Evolutionary conservation across 1,139 yeast genomes (phyloP).

Genomic region (Pneumocystis canis): DNA sequence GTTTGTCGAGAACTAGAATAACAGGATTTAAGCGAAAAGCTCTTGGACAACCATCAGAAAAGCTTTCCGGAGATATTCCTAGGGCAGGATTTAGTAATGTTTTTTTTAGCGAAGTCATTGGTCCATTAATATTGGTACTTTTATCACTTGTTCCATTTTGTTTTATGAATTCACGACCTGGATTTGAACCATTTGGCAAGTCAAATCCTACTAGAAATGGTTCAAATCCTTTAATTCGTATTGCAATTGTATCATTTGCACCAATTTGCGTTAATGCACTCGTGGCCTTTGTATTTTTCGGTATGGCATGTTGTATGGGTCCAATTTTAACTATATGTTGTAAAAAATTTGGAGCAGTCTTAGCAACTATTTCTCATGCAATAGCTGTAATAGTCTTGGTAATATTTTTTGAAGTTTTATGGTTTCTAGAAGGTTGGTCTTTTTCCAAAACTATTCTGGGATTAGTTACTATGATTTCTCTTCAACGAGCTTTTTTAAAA

Average conservation of each 20-base stretch:
- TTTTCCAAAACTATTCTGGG: conserved; percentile 83
- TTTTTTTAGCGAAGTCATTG: conserved; percentile 71
- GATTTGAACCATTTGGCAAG: conserved; percentile 35
- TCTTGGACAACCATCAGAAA: conserved; percentile 40
- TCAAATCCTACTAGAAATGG: conserved; percentile 11
- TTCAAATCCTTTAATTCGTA: conserved; percentile 43
- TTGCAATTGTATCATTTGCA: conserved; percentile 75
- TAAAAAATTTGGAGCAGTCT: conserved; percentile 92
- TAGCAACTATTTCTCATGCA: conserved; percentile 97
- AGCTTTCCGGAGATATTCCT: conserved; percentile 83
- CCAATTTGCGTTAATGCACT: conserved; percentile 89
- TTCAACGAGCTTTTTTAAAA: conserved; percentile 82
- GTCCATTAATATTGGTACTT: conserved; percentile 75
- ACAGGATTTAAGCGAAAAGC: conserved; percentile 96
- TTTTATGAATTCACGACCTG: conserved; percentile 92
- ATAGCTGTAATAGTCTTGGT: conserved; percentile 45
- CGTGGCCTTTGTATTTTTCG: conserved; percentile 43
- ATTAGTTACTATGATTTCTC: conserved; percentile 64
- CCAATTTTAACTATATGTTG: conserved; percentile 90
- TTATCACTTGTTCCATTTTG: conserved; percentile 84
- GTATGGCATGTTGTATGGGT: conserved; percentile 91
- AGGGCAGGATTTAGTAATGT: conserved; percentile 88
- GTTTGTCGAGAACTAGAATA: conserved; percentile 88
- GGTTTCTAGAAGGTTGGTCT: conserved; percentile 90
- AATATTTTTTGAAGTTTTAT: conserved; percentile 50